phyloP scores from a whole-genome alignment of 768 basidiomycete genomes.

The Favolaschia claudopus region DNA sequence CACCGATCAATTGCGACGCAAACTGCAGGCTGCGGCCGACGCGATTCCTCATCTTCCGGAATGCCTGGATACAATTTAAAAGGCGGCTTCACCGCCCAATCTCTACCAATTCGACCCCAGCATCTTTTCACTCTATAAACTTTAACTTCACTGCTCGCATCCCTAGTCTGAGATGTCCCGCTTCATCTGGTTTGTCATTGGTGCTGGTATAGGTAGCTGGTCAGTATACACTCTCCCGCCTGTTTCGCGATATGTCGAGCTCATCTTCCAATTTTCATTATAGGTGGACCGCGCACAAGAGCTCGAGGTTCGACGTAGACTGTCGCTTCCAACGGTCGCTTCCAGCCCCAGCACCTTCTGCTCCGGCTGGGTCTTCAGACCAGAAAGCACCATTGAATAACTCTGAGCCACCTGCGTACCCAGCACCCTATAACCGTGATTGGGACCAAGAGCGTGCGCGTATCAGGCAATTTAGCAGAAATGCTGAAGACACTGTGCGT shows the following conservation, averaged over 20 bases:
- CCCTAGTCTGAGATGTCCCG: slow-evolving; percentile 3
- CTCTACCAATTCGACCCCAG: no score
- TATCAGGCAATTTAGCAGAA: slow-evolving; percentile 14
- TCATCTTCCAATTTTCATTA: no score
- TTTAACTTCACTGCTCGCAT: not conserved
- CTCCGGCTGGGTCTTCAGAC: no score
- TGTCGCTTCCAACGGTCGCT: slow-evolving; percentile 5
- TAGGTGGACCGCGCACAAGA: slow-evolving; percentile 22
- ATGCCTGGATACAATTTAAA: no score
- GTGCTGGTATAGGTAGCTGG: slow-evolving; percentile 19
- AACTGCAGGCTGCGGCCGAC: slow-evolving; percentile 15
- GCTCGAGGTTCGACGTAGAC: not conserved
- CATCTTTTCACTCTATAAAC: no score
- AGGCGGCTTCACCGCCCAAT: no score
- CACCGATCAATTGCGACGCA: no score
- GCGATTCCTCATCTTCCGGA: slow-evolving; percentile 6
- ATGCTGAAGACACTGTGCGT: slow-evolving; percentile 20
- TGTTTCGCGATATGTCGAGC: no score
- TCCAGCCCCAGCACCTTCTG: not conserved
- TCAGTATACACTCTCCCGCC: no score
- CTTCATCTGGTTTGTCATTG: slow-evolving; percentile 21
- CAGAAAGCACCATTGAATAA: no score
- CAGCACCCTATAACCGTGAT: slow-evolving; percentile 50
- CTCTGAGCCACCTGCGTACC: no score
- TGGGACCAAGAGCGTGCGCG: slow-evolving; percentile 42